These are phyloP conservation scores for Geotrichum histeridarum DNA, from an alignment of 1,139 yeast genomes.

Conservation along the genomic window DNA sequence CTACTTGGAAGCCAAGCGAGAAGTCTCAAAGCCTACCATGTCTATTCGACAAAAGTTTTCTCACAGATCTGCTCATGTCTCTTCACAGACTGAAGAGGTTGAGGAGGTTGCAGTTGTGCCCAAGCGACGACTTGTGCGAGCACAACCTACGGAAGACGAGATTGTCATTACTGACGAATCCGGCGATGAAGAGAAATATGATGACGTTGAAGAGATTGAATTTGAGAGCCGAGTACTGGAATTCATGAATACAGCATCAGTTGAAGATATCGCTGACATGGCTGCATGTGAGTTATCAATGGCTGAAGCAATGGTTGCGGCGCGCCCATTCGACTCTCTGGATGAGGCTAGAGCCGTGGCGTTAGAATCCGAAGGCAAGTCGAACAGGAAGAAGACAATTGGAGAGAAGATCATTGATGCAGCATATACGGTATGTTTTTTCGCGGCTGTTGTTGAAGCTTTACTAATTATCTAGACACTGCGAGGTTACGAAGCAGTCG, in stretches of 20 bases:
- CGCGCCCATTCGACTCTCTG: constrained; percentile 64
- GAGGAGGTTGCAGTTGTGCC: constrained; percentile 22
- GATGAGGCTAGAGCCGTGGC: constrained; percentile 51
- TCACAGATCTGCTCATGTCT: constrained; percentile 15
- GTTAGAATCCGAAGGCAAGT: constrained; percentile 35
- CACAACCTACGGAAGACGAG: constrained; percentile 10
- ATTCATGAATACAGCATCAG: constrained; percentile 72
- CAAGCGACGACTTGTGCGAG: constrained; percentile 22
- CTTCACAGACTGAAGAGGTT: background rate
- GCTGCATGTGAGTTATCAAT: constrained; percentile 64
- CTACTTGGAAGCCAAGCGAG: constrained; percentile 29
- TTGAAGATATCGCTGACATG: constrained; percentile 73
- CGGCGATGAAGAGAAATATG: constrained; percentile 30
- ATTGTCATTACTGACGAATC: constrained; percentile 17
- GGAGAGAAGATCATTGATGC: constrained; percentile 76
- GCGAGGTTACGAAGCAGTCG: constrained; percentile 90
- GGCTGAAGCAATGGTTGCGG: constrained; percentile 56
- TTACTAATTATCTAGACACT: constrained; percentile 42
- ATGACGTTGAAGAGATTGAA: constrained; percentile 42
- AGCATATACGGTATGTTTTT: constrained; percentile 41
- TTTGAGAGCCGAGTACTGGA: constrained; percentile 66
- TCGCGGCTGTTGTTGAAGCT: constrained; percentile 18
- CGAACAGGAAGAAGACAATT: constrained; percentile 48
- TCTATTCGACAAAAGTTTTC: constrained; percentile 39
- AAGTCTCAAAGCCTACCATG: constrained; percentile 31